Evolutionary conservation across 2,329 filamentous ascomycete species (phyloP), one percentile per base, ranked within the genome.

Genomic region (Phaeosphaeria sp.): DNA sequence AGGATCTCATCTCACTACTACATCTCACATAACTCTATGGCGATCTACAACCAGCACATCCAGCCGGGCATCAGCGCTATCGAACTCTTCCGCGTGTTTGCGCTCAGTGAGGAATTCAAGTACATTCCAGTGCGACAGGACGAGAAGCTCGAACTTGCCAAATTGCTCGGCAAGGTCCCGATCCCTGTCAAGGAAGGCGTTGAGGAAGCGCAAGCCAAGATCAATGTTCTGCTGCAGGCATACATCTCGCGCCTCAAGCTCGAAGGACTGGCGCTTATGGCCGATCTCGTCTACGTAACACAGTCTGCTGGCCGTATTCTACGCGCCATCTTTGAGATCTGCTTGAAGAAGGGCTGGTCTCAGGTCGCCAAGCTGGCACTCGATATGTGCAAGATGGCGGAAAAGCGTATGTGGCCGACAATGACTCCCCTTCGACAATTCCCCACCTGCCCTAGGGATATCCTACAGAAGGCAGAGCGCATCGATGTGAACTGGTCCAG

Each of bases 351-450:
- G 78, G 94, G 94, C 33, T 99, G 94, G 94, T 88, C 95, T 0
- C 90, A 89, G 17, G 95, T 98, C 3, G 92, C 95, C 9, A 97
- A 95, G 80, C 92, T 90, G 61, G 93, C 95, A 0, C 83, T 99
- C 43, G 92, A 97, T 69, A 85, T 99, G 52, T 99, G 96, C 81
- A 99, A 99, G 81, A 98, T 97, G 92, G 95, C 94, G 0, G 95
- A 99, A 82, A 97, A 97, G 83, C 87, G 96, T 50, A 99, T 99
- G 96, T 99, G 95, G 95, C 93, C 94, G 15, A 98, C 94, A 6
- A 99, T 98, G 95, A 92, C 92, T 39, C 95, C 96, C 11, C 83
- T 99, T 30, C 88, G 95, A 53, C 95, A 99, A 72, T 99, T 99
- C 73, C 72, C 73, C 10, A 65, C 58, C n/a, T 97, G 93, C 72